Evolutionary conservation across 768 basidiomycete genomes (phyloP).

Genomic region (Trametes gibbosa): DNA sequence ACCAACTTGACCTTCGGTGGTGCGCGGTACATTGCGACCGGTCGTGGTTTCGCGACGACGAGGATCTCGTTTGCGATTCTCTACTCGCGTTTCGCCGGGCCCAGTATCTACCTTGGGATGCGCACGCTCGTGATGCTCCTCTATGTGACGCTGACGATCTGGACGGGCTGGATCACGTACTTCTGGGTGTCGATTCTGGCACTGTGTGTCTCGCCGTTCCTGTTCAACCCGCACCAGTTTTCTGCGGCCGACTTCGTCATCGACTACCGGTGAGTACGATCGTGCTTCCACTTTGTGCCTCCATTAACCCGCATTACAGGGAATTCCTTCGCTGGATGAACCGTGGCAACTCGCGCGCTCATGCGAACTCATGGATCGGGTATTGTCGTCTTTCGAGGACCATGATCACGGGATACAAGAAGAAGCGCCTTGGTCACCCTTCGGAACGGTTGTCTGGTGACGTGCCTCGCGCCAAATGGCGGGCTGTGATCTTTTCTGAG

Average conservation of each 20-base stretch:
- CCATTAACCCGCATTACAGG: constrained; percentile 40
- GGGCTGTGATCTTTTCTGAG: constrained; percentile 84
- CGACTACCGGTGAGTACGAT: constrained; percentile 71
- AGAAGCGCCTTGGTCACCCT: constrained; percentile 93
- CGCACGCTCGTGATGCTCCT: constrained; percentile 88
- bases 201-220: constrained; percentile 92
- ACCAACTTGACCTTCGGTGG: constrained; percentile 98
- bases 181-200: constrained; percentile 96
- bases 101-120: constrained; percentile 97
- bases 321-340: constrained; percentile 99
- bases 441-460: constrained; percentile 97
- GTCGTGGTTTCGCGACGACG: constrained; percentile 97
- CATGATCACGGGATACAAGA: constrained; percentile 99
- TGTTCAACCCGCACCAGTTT: constrained; percentile 99
- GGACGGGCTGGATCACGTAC: constrained; percentile 92
- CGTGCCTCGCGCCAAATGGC: constrained; percentile 91
- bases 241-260: constrained; percentile 95
- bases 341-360: constrained; percentile 94
- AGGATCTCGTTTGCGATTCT: constrained; percentile 93
- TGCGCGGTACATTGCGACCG: constrained; percentile 97
- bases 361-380: constrained; percentile 98
- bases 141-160: constrained; percentile 89
- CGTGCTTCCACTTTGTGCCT: neutral
- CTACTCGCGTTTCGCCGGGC: constrained; percentile 97
- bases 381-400: constrained; percentile 98